These are phyloP conservation scores for Xylaria sp. DNA, from an alignment of 2,329 filamentous ascomycete genomes.

Conservation along the genomic window DNA sequence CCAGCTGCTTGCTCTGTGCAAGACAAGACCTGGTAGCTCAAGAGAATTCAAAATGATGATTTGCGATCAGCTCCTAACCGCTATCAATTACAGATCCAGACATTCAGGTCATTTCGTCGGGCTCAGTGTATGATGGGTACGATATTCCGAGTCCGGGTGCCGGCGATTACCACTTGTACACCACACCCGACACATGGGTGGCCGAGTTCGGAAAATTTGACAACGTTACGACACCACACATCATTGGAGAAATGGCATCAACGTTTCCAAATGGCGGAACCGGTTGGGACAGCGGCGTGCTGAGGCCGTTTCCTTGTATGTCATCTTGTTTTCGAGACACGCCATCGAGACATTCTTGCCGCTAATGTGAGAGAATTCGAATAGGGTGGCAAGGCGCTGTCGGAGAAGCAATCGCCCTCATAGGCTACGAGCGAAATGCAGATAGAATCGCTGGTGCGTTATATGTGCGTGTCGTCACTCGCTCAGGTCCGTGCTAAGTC, in stretches of 20 bases:
- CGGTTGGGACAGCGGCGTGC: constrained; percentile 57
- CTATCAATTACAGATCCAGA: constrained; percentile 57
- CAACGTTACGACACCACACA: constrained; percentile 52
- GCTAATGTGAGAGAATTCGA: constrained; percentile 23
- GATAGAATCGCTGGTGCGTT: constrained; percentile 66
- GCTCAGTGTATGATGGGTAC: constrained; percentile 56
- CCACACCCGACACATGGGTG: constrained; percentile 62
- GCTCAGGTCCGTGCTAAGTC: background rate
- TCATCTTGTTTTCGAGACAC: background rate
- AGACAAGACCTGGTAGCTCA: background rate
- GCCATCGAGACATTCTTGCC: background rate
- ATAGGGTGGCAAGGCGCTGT: constrained; percentile 67
- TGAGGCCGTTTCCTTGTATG: constrained; percentile 59
- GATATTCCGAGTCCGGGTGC: constrained; percentile 56
- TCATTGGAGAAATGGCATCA: constrained; percentile 62
- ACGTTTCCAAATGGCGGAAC: constrained; percentile 64
- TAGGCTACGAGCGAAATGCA: constrained; percentile 73
- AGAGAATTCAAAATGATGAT: background rate
- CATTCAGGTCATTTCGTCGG: constrained; percentile 66
- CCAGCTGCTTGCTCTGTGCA: background rate
- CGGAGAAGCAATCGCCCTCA: constrained; percentile 72
- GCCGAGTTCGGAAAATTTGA: constrained; percentile 65
- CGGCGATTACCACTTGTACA: constrained; percentile 65
- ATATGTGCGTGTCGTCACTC: constrained; percentile 51
- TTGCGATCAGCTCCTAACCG: background rate